Evolutionary conservation across 257 asterid genomes (phyloP), one percentile per base, ranked within the genome.

Genomic region (Prunella vulgaris): DNA sequence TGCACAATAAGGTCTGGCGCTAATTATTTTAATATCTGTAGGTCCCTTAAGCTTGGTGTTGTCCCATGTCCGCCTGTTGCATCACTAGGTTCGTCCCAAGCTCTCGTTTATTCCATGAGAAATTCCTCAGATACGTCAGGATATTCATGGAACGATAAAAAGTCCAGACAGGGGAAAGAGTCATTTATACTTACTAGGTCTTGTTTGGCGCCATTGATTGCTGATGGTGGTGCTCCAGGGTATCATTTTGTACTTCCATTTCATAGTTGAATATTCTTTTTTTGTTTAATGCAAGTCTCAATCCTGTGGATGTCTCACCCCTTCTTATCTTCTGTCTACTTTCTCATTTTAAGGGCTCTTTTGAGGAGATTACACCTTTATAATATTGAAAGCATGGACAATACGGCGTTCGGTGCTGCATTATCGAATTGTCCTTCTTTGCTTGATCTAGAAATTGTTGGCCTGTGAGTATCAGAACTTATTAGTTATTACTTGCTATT

Each of bases 41-140:
- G 97, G 84, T 92, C 95, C 74, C 87, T 92, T 52, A 92, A 84
- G 65, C 97, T 92, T 68, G 98, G 98, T 51, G 67, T 84, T 68
- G 79, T 84, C 25, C 87, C 93, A 72, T 74, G 82, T 10, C 82
- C 88, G 2, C 74, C 76, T 66, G 69, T 68, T 72, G 74, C 84
- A 24, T 70, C 85, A 49, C 67, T 73, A 18, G 86, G 84, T 25
- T 78, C 84, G 20, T 75, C 88, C 32, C 79, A 80, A 48, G 24
- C 75, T 0, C 68, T 84, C 21, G 91, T 77, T 65, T 78, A 78
- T 81, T 78, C 84, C 9, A 82, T 78, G 60, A 81, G 91, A 79
- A 85, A 77, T 74, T 83, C 91, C 12, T 71, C 85, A 9, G 95
- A 89, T 72, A 81, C 80, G 3, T 82, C 91, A 52, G 88, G 89